Percentiles rank a stretch among this genome's conserved stretches.
Conservation (phyloP, 1,284 basidiomycete species). For the Moesziomyces sp. region DNA sequence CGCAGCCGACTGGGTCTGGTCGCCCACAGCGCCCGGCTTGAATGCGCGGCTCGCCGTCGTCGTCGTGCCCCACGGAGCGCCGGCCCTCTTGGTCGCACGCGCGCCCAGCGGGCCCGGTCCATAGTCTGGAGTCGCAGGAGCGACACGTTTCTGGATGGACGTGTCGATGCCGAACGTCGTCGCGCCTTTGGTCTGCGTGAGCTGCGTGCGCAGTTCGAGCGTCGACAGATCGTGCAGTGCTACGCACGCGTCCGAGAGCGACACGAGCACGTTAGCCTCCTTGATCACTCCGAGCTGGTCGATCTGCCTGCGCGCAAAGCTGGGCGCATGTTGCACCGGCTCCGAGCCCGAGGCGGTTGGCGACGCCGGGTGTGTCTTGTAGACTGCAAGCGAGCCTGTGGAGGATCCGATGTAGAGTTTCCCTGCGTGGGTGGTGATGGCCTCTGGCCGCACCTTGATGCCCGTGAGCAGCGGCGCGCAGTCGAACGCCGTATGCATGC, state of each 20-base stretch:
- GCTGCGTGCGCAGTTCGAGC: slow-evolving; percentile 72
- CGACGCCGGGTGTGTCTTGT: slow-evolving; percentile 19
- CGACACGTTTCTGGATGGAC: slow-evolving; percentile 70
- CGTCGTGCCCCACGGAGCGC: slow-evolving; percentile 15
- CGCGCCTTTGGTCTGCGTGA: slow-evolving; percentile 77
- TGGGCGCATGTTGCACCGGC: slow-evolving; percentile 41
- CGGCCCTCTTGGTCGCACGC: slow-evolving; percentile 20
- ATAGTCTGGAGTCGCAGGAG: slow-evolving; percentile 28
- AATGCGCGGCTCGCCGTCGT: slow-evolving; percentile 28
- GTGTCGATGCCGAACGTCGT: slow-evolving; percentile 82
- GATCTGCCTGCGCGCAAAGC: slow-evolving; percentile 76
- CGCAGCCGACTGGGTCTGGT: slow-evolving; percentile 17
- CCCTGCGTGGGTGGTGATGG: slow-evolving; percentile 46
- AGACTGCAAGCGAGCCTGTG: slow-evolving; percentile 40
- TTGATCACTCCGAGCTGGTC: slow-evolving; percentile 87
- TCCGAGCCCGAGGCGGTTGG: slow-evolving; percentile 8
- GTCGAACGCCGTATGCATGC: slow-evolving; percentile 53
- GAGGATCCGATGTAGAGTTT: slow-evolving; percentile 58
- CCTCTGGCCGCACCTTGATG: slow-evolving; percentile 44
- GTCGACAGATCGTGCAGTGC: slow-evolving; percentile 73
- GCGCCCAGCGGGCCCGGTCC: slow-evolving; percentile 45
- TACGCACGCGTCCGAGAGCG: slow-evolving; percentile 78
- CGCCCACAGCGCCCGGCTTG: slow-evolving; percentile 36
- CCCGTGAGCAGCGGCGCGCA: slow-evolving; percentile 40
- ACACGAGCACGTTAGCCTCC: slow-evolving; percentile 81